These are phyloP conservation scores for Boletus sp. DNA, from an alignment of 768 basidiomycete genomes.

Conservation along the genomic window DNA sequence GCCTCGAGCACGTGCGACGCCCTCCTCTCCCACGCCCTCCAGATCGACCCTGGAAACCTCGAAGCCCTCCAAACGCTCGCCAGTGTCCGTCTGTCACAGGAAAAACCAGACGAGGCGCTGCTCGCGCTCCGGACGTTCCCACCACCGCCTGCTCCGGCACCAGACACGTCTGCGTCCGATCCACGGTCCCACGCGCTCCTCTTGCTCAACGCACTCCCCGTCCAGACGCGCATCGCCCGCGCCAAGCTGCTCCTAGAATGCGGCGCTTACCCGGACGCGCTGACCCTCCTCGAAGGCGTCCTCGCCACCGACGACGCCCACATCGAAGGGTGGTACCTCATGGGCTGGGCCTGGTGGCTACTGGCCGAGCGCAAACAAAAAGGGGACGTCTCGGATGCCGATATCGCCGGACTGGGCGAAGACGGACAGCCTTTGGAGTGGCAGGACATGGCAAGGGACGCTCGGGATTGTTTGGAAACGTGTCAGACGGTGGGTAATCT, in stretches of 20 bases:
- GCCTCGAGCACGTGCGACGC: slow-evolving; percentile 83
- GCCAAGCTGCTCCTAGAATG: slow-evolving; percentile 86
- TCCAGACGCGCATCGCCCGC: slow-evolving; percentile 68
- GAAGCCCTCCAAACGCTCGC: slow-evolving; percentile 82
- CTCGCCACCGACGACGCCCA: slow-evolving; percentile 82
- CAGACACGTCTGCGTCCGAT: slow-evolving; percentile 5
- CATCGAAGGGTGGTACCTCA: slow-evolving; percentile 91
- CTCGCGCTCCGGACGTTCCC: slow-evolving; percentile 34
- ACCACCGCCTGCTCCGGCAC: background rate
- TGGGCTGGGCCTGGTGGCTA: slow-evolving; percentile 91
- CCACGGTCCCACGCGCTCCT: slow-evolving; percentile 36
- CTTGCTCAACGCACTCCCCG: slow-evolving; percentile 42
- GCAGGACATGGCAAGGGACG: slow-evolving; percentile 75
- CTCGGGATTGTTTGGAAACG: slow-evolving; percentile 75
- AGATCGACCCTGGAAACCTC: slow-evolving; percentile 68
- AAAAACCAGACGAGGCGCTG: slow-evolving; percentile 75
- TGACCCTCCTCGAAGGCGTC: slow-evolving; percentile 74
- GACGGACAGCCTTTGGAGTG: slow-evolving; percentile 51
- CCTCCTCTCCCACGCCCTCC: slow-evolving; percentile 68
- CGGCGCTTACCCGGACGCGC: slow-evolving; percentile 63
- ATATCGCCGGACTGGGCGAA: slow-evolving; percentile 32
- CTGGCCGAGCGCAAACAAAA: slow-evolving; percentile 73
- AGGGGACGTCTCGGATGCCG: slow-evolving; percentile 38
- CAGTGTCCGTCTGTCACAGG: slow-evolving; percentile 86
- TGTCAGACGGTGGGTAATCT: slow-evolving; percentile 62